A percentile compares a stretch with the other conserved stretches of the same genome.
Evolutionary conservation across 495 filamentous ascomycete species (phyloP).

Genomic region (Neohortaea acidophila): DNA sequence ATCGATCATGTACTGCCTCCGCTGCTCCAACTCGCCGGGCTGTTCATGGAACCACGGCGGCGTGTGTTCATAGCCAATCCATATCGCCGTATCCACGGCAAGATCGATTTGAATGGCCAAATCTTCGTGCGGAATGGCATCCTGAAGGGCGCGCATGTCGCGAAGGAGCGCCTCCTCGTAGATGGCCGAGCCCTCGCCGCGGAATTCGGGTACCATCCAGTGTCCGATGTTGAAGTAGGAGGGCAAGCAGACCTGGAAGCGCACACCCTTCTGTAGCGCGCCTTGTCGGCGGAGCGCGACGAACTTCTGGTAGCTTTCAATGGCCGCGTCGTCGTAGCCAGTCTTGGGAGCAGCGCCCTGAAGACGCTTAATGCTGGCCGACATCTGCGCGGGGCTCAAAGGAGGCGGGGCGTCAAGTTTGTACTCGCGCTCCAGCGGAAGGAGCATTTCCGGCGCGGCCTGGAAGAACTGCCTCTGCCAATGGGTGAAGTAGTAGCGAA

Average conservation of each 20-base stretch:
- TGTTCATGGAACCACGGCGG: slow-evolving; percentile 21
- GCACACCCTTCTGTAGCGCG: slow-evolving; percentile 19
- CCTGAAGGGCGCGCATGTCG: slow-evolving; percentile 24
- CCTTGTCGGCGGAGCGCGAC: slow-evolving; percentile 20
- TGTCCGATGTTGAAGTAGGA: slow-evolving; percentile 23
- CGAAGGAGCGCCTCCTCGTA: slow-evolving; percentile 28
- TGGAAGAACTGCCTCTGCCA: slow-evolving; percentile 26
- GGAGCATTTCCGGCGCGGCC: slow-evolving; percentile 14
- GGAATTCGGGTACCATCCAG: slow-evolving; percentile 22
- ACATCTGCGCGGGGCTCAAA: slow-evolving; percentile 23
- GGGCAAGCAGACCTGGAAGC: slow-evolving; percentile 32
- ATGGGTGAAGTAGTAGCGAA: slow-evolving; percentile 24
- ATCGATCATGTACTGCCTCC: slow-evolving; percentile 28
- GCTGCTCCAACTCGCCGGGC: slow-evolving; percentile 20
- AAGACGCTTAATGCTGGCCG: slow-evolving; percentile 11
- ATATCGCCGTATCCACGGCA: slow-evolving; percentile 6
- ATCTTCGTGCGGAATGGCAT: slow-evolving; percentile 28
- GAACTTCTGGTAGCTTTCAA: slow-evolving; percentile 28
- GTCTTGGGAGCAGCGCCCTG: slow-evolving; percentile 8
- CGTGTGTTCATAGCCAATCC: no score
- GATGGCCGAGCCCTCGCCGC: slow-evolving; percentile 24
- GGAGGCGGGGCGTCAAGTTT: slow-evolving; percentile 6
- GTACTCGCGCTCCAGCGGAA: slow-evolving; percentile 11
- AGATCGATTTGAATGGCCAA: slow-evolving; percentile 34
- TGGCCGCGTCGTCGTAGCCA: slow-evolving; percentile 25